phyloP scores from a whole-genome alignment of 2,329 filamentous ascomycete species.

The Colletotrichum sp. region DNA sequence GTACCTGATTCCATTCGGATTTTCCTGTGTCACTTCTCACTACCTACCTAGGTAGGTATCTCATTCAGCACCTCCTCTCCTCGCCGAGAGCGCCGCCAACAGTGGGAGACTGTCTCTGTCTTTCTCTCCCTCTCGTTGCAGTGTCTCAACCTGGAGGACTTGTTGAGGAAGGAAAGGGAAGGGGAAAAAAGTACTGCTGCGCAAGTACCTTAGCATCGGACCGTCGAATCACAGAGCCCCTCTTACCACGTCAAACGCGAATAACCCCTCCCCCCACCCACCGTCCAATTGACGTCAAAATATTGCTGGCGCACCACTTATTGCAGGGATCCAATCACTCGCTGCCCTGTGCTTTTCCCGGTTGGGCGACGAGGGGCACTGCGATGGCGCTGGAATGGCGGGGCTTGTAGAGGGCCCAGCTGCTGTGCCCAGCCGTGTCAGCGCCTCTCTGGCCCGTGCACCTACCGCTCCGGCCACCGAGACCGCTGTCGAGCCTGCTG shows the following conservation, averaged over 20 bases:
- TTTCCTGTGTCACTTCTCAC: neutral
- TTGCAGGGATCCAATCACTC: neutral
- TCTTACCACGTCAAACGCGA: slow-evolving; percentile 14
- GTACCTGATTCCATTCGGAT: neutral
- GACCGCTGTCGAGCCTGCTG: neutral
- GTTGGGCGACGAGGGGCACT: neutral
- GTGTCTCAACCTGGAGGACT: neutral
- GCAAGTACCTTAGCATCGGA: neutral
- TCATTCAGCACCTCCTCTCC: neutral
- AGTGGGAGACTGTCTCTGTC: neutral
- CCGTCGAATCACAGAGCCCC: neutral
- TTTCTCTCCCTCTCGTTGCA: neutral
- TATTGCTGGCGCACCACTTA: slow-evolving; percentile 1
- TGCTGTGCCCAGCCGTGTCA: neutral
- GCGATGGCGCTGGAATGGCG: neutral
- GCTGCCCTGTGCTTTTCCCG: slow-evolving; percentile 1
- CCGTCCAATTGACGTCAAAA: slow-evolving; percentile 21
- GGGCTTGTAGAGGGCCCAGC: neutral
- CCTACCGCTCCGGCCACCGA: neutral
- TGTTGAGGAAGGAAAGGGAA: neutral
- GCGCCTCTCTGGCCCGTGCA: neutral
- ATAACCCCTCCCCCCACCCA: slow-evolving; percentile 17
- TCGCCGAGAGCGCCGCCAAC: neutral
- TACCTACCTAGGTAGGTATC: neutral
- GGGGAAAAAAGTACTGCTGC: neutral